Base-by-base conservation (phyloP, 2,329 filamentous ascomycete genomes). In the Thermomyces lanuginosus region DNA sequence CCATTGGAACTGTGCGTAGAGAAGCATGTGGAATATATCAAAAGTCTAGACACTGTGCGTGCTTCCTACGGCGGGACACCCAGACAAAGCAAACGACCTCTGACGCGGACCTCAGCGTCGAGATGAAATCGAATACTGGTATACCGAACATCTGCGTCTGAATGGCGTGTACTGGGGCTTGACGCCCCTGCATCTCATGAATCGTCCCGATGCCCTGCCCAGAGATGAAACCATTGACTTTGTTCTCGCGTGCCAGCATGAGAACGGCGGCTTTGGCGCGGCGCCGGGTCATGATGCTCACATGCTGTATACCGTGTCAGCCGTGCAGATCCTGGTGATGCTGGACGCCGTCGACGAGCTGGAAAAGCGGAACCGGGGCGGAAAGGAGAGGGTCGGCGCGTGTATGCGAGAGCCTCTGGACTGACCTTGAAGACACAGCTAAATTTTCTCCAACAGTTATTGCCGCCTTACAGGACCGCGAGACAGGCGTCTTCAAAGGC, bases 131-230 rank as follows among this genome's bases (percentile, higher is more conserved):
- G 83, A 93, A 53, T 98, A 95, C 61, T 93, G 86, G 78, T 65
- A 95, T 48, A 98, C 89, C 8, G 86, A 98, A 56, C 89, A 98
- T 51, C 66, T 98, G 39, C 82, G 89, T 34, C 68, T 98, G 31
- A 93, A 89, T 50, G 89, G 89, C 22, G 69, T 98, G 24, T 98
- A 98, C 56, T 98, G 89, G 89, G 89, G 89, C 8, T 58, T 98
- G 31, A 89, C 76, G 5, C 77, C 86, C 5, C 67, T 95, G 21
- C 78, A 92, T 60, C 66, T 95, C 15, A 71, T 98, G 32, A 70
- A 74, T 25, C 75, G 69, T 30, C 81, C 84, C 1, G 72, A 91
- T 35, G 82, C 77, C 3, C 68, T 98, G 6, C 77, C 86, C 7
- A 72, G 80, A 28, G 64, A 74, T 28, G 72, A 80, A 35, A 78